Conservation (phyloP, 2,329 filamentous ascomycete genomes). For the Ilyonectria sp. region DNA sequence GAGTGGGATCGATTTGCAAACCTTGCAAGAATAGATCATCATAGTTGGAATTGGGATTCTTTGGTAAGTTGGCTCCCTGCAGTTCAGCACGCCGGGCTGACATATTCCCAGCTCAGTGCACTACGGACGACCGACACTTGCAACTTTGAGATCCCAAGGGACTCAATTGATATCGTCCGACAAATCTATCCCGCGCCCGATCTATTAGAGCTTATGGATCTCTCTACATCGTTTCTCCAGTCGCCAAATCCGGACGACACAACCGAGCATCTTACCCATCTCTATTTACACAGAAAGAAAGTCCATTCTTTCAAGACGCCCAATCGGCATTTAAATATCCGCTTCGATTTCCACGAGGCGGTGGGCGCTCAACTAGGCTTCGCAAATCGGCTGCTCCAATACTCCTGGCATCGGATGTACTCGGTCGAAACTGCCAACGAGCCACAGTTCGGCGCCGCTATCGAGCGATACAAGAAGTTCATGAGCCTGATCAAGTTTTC, state of each 20-base stretch:
- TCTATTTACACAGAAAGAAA: slow-evolving; percentile 14
- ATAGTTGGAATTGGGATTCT: slow-evolving; percentile 26
- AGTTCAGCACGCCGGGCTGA: slow-evolving; percentile 13
- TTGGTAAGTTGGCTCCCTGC: slow-evolving; percentile 25
- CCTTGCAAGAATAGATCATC: slow-evolving; percentile 7
- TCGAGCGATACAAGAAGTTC: slow-evolving; percentile 35
- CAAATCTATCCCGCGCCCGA: slow-evolving; percentile 18
- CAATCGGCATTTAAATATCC: not conserved
- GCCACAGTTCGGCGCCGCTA: slow-evolving; percentile 17
- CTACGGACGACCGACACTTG: slow-evolving; percentile 14
- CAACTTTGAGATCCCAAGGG: slow-evolving; percentile 18
- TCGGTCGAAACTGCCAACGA: slow-evolving; percentile 1
- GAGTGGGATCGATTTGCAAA: slow-evolving; percentile 17
- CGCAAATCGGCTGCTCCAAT: slow-evolving; percentile 22
- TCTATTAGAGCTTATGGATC: slow-evolving; percentile 17
- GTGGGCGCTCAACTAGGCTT: slow-evolving; percentile 33
- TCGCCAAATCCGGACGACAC: slow-evolving; percentile 4
- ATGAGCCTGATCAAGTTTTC: slow-evolving; percentile 31
- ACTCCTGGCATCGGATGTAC: slow-evolving; percentile 41
- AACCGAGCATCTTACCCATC: slow-evolving; percentile 11
- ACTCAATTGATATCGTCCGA: slow-evolving; percentile 17
- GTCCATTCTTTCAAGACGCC: slow-evolving; percentile 9
- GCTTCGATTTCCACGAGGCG: slow-evolving; percentile 30
- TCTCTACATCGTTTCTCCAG: slow-evolving; percentile 20
- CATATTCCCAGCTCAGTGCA: slow-evolving; percentile 13